A percentile compares a stretch with the other conserved stretches of the same genome.
Evolutionary conservation across 306 rosid species (phyloP).

Genomic region (Casuarina equisetifolia): DNA sequence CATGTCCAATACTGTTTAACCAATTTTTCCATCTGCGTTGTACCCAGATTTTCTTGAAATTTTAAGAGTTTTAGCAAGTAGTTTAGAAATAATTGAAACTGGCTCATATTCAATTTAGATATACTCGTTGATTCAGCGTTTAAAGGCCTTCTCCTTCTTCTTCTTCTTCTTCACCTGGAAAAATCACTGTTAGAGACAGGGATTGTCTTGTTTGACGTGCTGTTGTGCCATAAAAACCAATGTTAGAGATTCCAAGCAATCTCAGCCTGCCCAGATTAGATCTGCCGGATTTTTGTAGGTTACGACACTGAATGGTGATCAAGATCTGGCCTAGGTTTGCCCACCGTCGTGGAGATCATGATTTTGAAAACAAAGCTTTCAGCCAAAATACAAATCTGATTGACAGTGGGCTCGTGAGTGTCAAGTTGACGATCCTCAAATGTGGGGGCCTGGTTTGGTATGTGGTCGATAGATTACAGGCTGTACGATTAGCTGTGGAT

Average conservation of each 20-base stretch:
- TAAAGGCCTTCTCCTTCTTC: background rate
- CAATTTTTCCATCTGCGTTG: background rate
- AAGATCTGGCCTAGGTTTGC: conserved; percentile 9
- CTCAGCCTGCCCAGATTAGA: background rate
- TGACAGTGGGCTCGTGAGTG: background rate
- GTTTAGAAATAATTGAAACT: too few relatives aligned
- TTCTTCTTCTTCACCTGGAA: background rate
- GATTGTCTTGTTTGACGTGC: background rate
- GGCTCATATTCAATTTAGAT: background rate
- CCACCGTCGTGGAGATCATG: background rate
- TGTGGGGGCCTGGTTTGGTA: background rate
- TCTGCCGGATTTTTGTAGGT: too few relatives aligned
- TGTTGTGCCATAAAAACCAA: conserved; percentile 3
- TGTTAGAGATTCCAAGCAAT: background rate
- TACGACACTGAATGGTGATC: background rate
- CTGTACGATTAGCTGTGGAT: background rate
- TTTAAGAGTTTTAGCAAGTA: too few relatives aligned
- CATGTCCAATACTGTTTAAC: background rate
- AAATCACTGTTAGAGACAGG: too few relatives aligned
- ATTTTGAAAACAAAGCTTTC: background rate
- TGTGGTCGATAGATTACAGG: background rate
- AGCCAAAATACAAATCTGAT: background rate
- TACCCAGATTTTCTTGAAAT: too few relatives aligned
- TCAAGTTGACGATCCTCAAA: background rate
- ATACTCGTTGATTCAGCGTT: background rate